A percentile compares a stretch with the other conserved stretches of the same genome.
These are phyloP conservation scores for Hypoxylon sp. DNA, from an alignment of 2,329 filamentous ascomycete species.

Conservation along the genomic window DNA sequence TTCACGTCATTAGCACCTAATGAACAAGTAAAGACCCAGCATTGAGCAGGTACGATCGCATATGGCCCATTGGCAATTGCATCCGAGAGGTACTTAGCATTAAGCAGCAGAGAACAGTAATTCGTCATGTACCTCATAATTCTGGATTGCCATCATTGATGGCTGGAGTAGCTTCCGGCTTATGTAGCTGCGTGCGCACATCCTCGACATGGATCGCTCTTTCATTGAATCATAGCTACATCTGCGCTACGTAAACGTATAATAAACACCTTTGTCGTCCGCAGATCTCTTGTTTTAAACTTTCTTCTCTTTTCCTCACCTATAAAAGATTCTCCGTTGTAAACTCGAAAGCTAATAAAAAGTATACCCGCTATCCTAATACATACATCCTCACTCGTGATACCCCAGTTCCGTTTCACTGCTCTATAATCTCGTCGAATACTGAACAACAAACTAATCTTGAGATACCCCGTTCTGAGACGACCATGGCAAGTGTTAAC, in stretches of 20 bases:
- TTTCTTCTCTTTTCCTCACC: conserved; percentile 18
- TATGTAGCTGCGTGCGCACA: conserved; percentile 39
- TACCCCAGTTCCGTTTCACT: conserved; percentile 26
- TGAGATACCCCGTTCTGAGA: conserved; percentile 27
- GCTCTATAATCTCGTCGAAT: conserved; percentile 7
- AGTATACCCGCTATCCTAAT: conserved; percentile 23
- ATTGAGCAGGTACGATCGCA: conserved; percentile 15
- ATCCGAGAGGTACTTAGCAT: conserved; percentile 22
- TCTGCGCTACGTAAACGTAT: conserved; percentile 41
- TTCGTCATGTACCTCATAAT: conserved; percentile 24
- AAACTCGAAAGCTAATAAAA: conserved; percentile 21
- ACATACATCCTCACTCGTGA: conserved; percentile 23
- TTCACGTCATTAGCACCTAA: conserved; percentile 44
- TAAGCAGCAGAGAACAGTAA: not conserved
- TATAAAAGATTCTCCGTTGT: conserved; percentile 22
- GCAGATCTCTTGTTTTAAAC: conserved; percentile 7
- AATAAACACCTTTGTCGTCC: conserved; percentile 42
- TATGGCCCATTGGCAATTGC: conserved; percentile 18
- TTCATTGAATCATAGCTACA: conserved; percentile 43
- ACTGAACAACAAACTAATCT: conserved; percentile 25
- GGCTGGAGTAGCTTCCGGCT: conserved; percentile 7
- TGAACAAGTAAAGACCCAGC: conserved; percentile 22
- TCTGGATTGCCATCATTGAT: conserved; percentile 20
- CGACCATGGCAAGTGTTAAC: conserved; percentile 70
- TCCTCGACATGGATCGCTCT: conserved; percentile 13